These are phyloP conservation scores for Tulasnella sp. DNA, from an alignment of 768 basidiomycete species.

Conservation along the genomic window DNA sequence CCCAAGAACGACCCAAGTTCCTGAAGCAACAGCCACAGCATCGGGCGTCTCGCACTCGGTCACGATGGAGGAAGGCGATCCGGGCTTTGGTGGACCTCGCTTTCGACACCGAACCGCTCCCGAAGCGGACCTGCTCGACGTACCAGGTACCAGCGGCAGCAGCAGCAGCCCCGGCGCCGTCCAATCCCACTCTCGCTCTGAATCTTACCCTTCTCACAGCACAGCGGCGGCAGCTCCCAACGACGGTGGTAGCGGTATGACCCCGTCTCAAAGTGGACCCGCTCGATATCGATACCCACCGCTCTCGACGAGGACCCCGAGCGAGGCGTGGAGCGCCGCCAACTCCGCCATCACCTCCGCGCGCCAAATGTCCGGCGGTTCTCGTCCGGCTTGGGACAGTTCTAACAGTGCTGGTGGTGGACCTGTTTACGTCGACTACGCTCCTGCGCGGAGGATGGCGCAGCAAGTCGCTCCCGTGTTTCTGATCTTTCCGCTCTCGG, in stretches of 20 bases:
- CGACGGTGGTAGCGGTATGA: neutral
- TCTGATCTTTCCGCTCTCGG: conserved; percentile 26
- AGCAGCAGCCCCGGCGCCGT: neutral
- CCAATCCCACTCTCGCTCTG: neutral
- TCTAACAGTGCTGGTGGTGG: neutral
- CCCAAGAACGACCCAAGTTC: neutral
- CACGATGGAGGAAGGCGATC: neutral
- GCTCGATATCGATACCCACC: neutral
- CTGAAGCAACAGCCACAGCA: neutral
- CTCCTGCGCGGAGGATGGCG: neutral
- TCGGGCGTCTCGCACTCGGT: neutral
- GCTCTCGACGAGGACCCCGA: neutral
- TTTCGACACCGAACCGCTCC: neutral
- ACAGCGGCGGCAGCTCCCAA: neutral
- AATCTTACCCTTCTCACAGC: neutral
- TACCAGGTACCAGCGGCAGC: too few species aligned
- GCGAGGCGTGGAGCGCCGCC: neutral
- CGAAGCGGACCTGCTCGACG: neutral
- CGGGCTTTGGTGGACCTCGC: neutral
- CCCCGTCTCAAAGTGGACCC: neutral
- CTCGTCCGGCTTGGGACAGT: neutral
- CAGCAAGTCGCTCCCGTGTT: conserved; percentile 10
- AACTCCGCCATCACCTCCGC: neutral
- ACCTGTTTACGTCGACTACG: neutral
- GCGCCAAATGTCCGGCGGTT: neutral